Evolutionary conservation across 371 early-diverging fungal species (phyloP).

Genomic region (Lichtheimia ramosa): DNA sequence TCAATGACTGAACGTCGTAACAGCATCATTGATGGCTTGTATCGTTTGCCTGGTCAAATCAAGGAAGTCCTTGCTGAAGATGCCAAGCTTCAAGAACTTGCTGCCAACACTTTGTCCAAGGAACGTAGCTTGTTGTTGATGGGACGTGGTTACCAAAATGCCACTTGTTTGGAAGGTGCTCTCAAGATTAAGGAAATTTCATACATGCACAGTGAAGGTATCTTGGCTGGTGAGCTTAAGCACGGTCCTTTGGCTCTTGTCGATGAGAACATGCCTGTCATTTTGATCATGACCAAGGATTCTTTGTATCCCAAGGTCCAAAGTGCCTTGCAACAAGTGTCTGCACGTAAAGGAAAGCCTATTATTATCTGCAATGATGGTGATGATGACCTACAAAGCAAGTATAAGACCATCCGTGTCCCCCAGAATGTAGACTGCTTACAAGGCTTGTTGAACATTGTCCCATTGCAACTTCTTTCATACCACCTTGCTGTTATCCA

Average conservation of each 20-base stretch:
- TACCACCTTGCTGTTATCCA: conserved; percentile 95
- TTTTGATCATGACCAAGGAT: conserved; percentile 48
- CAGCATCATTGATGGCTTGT: conserved; percentile 91
- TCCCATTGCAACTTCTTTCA: conserved; percentile 95
- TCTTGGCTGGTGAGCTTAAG: conserved; percentile 98
- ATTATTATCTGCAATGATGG: conserved; percentile 92
- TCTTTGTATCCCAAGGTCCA: conserved; percentile 74
- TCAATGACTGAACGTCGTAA: conserved; percentile 83
- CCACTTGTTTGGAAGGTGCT: conserved; percentile 97
- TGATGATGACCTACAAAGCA: conserved; percentile 64
- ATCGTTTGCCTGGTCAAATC: conserved; percentile 88
- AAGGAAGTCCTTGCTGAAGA: conserved; percentile 87
- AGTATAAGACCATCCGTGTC: conserved; percentile 82
- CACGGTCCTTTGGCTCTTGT: conserved; percentile 99
- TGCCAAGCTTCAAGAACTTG: conserved; percentile 75
- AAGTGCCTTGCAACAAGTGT: conserved; percentile 94
- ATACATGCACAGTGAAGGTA: conserved; percentile 97
- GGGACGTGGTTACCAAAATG: conserved; percentile 98
- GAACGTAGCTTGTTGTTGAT: conserved; percentile 89
- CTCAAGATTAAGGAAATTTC: conserved; percentile 99
- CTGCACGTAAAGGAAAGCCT: conserved; percentile 94
- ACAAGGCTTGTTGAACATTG: conserved; percentile 84
- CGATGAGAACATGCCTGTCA: conserved; percentile 95
- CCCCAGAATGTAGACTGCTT: conserved; percentile 90
- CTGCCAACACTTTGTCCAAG: conserved; percentile 74